Percentiles rank a stretch among this genome's conserved stretches.
These are phyloP conservation scores for Alternaria sp. DNA, from an alignment of 2,329 filamentous ascomycete genomes.

Conservation along the genomic window DNA sequence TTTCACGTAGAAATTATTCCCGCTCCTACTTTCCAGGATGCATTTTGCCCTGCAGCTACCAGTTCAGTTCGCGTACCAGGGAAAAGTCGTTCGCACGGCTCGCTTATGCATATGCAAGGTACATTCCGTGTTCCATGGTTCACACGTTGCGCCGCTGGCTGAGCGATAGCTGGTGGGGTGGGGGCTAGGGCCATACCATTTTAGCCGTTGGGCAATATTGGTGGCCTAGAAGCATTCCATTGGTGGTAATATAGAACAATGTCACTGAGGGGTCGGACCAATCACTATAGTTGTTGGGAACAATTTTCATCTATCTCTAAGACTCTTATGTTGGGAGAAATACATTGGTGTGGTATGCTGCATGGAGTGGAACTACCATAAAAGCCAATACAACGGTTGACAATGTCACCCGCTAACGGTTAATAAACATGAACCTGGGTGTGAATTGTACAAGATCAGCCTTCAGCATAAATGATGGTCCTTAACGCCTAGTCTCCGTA, in stretches of 20 bases:
- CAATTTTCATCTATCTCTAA: not conserved
- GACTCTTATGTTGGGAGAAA: not conserved
- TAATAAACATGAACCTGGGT: not conserved
- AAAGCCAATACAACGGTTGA: not conserved
- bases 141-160: conserved; percentile 2
- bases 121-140: conserved; percentile 3
- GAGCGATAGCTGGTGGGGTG: conserved; percentile 4
- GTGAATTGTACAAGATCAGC: not conserved
- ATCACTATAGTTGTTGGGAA: not conserved
- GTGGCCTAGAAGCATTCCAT: not conserved
- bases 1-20: not conserved
- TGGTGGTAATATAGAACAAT: not conserved
- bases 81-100: not conserved
- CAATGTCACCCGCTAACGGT: not conserved
- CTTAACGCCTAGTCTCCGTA: not conserved
- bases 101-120: conserved; percentile 26
- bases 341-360: not conserved
- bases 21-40: not conserved
- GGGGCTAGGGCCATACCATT: not conserved
- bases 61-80: not conserved
- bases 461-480: not conserved
- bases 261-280: not conserved
- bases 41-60: conserved; percentile 1
- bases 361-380: not conserved
- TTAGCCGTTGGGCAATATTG: conserved; percentile 1